A percentile compares a stretch with the other conserved stretches of the same genome.
Conservation (phyloP, 1,284 basidiomycete genomes). For the Ganoderma lingzhi region DNA sequence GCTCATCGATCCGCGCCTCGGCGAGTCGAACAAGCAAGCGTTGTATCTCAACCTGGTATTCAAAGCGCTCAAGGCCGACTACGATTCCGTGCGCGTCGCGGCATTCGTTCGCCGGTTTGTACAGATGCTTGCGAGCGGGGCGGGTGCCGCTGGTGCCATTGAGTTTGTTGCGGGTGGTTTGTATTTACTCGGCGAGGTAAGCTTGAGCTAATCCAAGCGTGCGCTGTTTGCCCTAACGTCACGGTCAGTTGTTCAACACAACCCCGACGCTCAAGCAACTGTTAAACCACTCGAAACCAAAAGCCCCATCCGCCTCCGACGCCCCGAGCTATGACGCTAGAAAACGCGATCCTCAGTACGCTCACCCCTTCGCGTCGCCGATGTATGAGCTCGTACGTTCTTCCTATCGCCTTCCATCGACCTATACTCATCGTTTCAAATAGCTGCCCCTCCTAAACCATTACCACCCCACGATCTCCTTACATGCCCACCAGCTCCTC, state of each 20-base stretch:
- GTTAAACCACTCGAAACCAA: constrained; percentile 55
- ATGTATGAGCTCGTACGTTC: constrained; percentile 87
- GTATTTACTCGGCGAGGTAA: constrained; percentile 77
- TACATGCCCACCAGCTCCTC: constrained; percentile 89
- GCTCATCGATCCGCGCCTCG: constrained; percentile 84
- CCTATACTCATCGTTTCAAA: not conserved
- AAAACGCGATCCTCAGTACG: constrained; percentile 93
- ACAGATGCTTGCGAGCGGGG: constrained; percentile 79
- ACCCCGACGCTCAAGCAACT: constrained; percentile 77
- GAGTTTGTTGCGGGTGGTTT: constrained; percentile 94
- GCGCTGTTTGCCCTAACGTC: not conserved
- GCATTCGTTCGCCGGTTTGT: constrained; percentile 90
- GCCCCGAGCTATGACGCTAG: constrained; percentile 79
- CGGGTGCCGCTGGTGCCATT: constrained; percentile 73
- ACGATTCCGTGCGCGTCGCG: constrained; percentile 70
- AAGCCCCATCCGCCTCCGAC: constrained; percentile 47
- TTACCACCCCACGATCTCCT: constrained; percentile 91
- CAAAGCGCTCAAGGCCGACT: constrained; percentile 90
- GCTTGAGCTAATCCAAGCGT: constrained; percentile 26
- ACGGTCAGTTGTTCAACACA: constrained; percentile 71
- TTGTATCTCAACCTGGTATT: constrained; percentile 98
- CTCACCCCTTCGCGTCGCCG: constrained; percentile 83
- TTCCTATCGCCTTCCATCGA: not conserved
- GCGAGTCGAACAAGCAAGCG: constrained; percentile 91
- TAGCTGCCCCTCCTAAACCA: constrained; percentile 85